Percentiles rank a stretch among this genome's conserved stretches.
Evolutionary conservation across 805 yeast genomes (phyloP).

Genomic region (Zygotorulaspora sp.): DNA sequence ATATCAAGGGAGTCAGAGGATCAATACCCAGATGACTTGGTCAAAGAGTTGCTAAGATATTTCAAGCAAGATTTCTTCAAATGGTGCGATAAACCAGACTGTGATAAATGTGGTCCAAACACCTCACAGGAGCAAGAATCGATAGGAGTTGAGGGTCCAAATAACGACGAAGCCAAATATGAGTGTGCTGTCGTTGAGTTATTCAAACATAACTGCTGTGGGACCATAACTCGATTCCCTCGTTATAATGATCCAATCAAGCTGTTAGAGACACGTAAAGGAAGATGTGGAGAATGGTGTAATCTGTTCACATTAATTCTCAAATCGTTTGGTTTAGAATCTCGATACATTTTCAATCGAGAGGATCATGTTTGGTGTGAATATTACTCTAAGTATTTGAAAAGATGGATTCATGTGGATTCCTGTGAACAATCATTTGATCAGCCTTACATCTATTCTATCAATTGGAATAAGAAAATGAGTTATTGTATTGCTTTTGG

Average conservation of each 20-base stretch:
- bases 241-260: constrained; percentile 66
- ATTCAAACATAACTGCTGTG: constrained; percentile 57
- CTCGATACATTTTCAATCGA: constrained; percentile 76
- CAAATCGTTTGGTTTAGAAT: constrained; percentile 58
- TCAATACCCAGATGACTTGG: constrained; percentile 52
- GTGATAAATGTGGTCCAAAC: constrained; percentile 46
- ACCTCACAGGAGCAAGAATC: constrained; percentile 37
- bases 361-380: constrained; percentile 99
- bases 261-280: constrained; percentile 57
- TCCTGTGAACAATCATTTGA: constrained; percentile 85
- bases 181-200: constrained; percentile 60
- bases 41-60: constrained; percentile 56
- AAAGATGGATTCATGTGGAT: constrained; percentile 84
- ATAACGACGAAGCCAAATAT: constrained; percentile 39
- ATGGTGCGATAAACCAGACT: constrained; percentile 75
- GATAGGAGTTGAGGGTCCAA: constrained; percentile 42
- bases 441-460: constrained; percentile 68
- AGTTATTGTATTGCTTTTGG: constrained; percentile 75
- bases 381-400: constrained; percentile 55
- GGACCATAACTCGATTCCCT: constrained; percentile 53
- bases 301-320: constrained; percentile 71
- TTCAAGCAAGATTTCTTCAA: constrained; percentile 74
- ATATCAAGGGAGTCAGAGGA: constrained; percentile 33
- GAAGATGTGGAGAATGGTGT: constrained; percentile 97
- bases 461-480: constrained; percentile 94